These are phyloP conservation scores for Beauveria australis DNA, from an alignment of 2,329 filamentous ascomycete genomes.

Conservation along the genomic window DNA sequence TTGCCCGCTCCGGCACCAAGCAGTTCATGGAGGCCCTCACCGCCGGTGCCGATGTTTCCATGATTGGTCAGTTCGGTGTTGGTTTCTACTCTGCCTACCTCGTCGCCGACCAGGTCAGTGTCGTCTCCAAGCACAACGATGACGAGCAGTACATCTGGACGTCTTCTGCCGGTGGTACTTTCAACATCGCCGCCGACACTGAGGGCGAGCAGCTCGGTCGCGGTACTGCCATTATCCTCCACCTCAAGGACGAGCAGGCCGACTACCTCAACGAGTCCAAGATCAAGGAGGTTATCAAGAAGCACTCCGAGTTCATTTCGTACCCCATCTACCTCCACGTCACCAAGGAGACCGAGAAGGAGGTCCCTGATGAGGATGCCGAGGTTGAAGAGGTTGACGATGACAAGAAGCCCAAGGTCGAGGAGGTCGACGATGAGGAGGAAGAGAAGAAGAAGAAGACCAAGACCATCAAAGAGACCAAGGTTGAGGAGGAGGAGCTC, in stretches of 20 bases:
- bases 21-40: constrained; percentile 99
- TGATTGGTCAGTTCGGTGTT: constrained; percentile 99
- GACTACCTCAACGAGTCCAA: constrained; percentile 98
- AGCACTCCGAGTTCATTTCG: constrained; percentile 99
- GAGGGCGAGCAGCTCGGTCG: constrained; percentile 87
- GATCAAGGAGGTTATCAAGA: constrained; percentile 99
- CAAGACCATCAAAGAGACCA: constrained; percentile 98
- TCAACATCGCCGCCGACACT: constrained; percentile 84
- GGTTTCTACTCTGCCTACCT: constrained; percentile 99
- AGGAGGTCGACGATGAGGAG: constrained; percentile 83
- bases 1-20: constrained; percentile 98
- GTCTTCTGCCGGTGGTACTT: constrained; percentile 93
- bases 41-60: constrained; percentile 97
- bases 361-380: constrained; percentile 93
- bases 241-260: constrained; percentile 98
- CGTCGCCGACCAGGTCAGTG: constrained; percentile 90
- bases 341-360: constrained; percentile 96
- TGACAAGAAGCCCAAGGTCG: constrained; percentile 92
- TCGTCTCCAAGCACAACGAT: constrained; percentile 98
- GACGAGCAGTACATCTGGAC: constrained; percentile 99
- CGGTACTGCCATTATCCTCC: constrained; percentile 95
- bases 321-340: constrained; percentile 99
- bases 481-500: constrained; percentile 98
- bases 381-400: constrained; percentile 63
- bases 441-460: constrained; percentile 89